These are phyloP conservation scores for Aspergillus terreus DNA, from an alignment of 2,329 filamentous ascomycete species.

Conservation along the genomic window DNA sequence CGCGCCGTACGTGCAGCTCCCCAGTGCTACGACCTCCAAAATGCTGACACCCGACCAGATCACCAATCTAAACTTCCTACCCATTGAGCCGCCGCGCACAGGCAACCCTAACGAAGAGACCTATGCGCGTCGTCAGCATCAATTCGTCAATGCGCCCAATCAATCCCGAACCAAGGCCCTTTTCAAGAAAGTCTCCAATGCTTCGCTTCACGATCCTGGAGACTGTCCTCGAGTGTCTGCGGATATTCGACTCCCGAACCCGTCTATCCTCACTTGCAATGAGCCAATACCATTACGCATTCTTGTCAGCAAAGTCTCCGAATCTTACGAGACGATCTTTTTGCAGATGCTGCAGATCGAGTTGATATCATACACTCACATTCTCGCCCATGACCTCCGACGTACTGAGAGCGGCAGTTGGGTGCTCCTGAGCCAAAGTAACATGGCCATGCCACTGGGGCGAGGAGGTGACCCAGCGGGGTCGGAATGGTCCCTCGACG, in stretches of 20 bases:
- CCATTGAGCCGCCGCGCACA: slow-evolving; percentile 82
- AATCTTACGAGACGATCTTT: slow-evolving; percentile 66
- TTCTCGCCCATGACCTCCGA: slow-evolving; percentile 71
- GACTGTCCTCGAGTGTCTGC: slow-evolving; percentile 62
- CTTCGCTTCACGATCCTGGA: slow-evolving; percentile 24
- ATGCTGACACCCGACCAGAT: slow-evolving; percentile 24
- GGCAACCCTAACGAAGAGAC: slow-evolving; percentile 68
- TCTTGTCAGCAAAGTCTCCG: slow-evolving; percentile 70
- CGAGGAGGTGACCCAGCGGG: slow-evolving; percentile 54
- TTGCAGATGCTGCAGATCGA: slow-evolving; percentile 77
- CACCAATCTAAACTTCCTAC: slow-evolving; percentile 76
- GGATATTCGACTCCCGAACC: slow-evolving; percentile 81
- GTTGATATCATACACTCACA: slow-evolving; percentile 72
- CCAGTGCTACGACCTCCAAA: not conserved
- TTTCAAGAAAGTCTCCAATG: slow-evolving; percentile 48
- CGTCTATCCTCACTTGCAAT: slow-evolving; percentile 85
- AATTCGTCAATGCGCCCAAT: slow-evolving; percentile 46
- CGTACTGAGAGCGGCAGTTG: slow-evolving; percentile 70
- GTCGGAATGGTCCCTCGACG: slow-evolving; percentile 66
- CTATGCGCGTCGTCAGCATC: slow-evolving; percentile 71
- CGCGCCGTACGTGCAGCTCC: slow-evolving; percentile 43
- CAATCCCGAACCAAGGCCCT: slow-evolving; percentile 55
- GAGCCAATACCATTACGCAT: slow-evolving; percentile 77
- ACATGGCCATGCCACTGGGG: slow-evolving; percentile 69
- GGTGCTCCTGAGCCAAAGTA: slow-evolving; percentile 68